A percentile compares a stretch with the other conserved stretches of the same genome.
phyloP scores from a whole-genome alignment of 2,329 filamentous ascomycete species.

The Aureobasidium leucospermi region DNA sequence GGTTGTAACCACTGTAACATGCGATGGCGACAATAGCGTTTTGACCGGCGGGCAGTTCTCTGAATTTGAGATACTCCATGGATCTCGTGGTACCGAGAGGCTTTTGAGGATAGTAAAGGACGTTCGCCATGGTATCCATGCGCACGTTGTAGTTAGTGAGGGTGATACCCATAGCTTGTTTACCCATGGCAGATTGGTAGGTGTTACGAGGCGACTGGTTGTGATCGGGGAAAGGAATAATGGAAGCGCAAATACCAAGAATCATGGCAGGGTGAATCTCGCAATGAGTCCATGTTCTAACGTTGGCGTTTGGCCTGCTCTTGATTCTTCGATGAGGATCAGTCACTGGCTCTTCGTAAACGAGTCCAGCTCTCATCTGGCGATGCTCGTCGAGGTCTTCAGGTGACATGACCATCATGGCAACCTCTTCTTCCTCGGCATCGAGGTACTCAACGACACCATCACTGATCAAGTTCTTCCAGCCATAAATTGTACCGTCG shows the following conservation, averaged over 20 bases:
- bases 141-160: slow-evolving; percentile 93
- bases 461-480: slow-evolving; percentile 74
- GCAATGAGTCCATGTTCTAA: slow-evolving; percentile 93
- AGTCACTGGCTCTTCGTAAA: slow-evolving; percentile 52
- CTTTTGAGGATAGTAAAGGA: slow-evolving; percentile 98
- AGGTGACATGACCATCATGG: slow-evolving; percentile 99
- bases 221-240: slow-evolving; percentile 99
- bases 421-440: slow-evolving; percentile 94
- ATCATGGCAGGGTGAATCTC: slow-evolving; percentile 99
- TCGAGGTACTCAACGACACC: slow-evolving; percentile 95
- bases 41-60: slow-evolving; percentile 91
- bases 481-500: slow-evolving; percentile 63
- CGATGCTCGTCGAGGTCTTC: slow-evolving; percentile 71
- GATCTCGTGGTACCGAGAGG: slow-evolving; percentile 90
- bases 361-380: slow-evolving; percentile 28
- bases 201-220: slow-evolving; percentile 98
- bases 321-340: slow-evolving; percentile 83
- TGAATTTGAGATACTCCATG: slow-evolving; percentile 98
- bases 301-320: slow-evolving; percentile 76
- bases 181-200: slow-evolving; percentile 99
- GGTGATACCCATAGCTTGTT: slow-evolving; percentile 99
- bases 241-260: slow-evolving; percentile 94
- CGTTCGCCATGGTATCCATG: slow-evolving; percentile 99
- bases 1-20: slow-evolving; percentile 97
- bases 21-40: slow-evolving; percentile 98